Percentiles rank a stretch among this genome's conserved stretches.
Evolutionary conservation across 345 rosid genomes (phyloP).

Genomic region (Linum tenue): DNA sequence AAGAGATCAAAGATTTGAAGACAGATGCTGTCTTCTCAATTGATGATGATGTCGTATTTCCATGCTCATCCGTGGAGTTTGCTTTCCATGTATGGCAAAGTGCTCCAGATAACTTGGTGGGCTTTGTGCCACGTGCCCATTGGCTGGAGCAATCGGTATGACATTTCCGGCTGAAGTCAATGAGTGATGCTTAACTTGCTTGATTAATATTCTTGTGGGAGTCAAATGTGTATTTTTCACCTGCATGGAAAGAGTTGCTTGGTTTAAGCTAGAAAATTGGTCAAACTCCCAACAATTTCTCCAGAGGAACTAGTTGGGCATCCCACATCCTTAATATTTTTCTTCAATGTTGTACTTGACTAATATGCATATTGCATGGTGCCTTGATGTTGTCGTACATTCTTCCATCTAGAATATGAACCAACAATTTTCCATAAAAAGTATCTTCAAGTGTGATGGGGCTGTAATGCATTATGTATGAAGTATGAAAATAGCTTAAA

Average conservation of each 20-base stretch:
- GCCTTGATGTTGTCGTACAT: too few relatives aligned
- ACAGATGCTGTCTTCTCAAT: constrained; percentile 84
- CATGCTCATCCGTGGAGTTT: constrained; percentile 72
- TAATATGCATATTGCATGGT: too few relatives aligned
- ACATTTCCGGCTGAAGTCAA: neutral
- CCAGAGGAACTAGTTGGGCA: neutral
- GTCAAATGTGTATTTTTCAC: neutral
- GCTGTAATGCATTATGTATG: too few relatives aligned
- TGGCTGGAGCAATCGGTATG: constrained; percentile 57
- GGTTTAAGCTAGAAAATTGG: neutral
- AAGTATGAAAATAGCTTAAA: too few relatives aligned
- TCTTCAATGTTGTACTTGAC: too few relatives aligned
- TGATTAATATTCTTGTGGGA: neutral
- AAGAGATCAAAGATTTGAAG: constrained; percentile 64
- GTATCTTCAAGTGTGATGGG: too few relatives aligned
- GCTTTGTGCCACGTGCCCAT: constrained; percentile 85
- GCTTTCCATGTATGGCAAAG: constrained; percentile 89
- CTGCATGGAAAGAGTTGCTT: neutral
- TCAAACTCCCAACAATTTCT: too few relatives aligned
- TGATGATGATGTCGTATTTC: constrained; percentile 87
- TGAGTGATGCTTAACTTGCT: neutral
- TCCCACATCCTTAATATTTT: neutral
- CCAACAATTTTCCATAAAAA: too few relatives aligned
- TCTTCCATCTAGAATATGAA: too few relatives aligned
- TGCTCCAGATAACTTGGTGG: constrained; percentile 84